phyloP scores from a whole-genome alignment of 371 early-diverging fungal species.

The Rhizopus arrhizus region DNA sequence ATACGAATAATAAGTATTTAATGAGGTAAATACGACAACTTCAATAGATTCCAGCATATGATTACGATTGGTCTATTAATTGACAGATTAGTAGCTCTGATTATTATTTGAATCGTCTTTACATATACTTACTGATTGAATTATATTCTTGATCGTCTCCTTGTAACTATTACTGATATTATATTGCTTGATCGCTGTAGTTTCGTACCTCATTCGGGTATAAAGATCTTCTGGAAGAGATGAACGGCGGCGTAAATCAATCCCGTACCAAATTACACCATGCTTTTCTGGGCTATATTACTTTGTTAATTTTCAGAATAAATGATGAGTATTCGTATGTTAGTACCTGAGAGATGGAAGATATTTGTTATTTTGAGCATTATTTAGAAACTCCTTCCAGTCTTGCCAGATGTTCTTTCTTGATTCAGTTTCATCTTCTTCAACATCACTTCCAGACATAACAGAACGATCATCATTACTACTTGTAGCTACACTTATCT shows the following conservation, averaged over 20 bases:
- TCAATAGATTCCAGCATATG: slow-evolving; percentile 5
- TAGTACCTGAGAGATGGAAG: slow-evolving; percentile 11
- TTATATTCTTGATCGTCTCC: too few relatives aligned
- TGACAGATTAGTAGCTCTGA: slow-evolving; percentile 4
- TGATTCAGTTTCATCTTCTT: slow-evolving; percentile 1
- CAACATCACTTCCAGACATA: slow-evolving; percentile 1
- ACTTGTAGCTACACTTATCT: not conserved
- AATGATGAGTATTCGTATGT: slow-evolving; percentile 13
- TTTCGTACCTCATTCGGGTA: too few relatives aligned
- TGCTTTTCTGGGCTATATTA: slow-evolving; percentile 15
- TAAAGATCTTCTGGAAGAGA: too few relatives aligned
- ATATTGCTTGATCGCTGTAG: too few relatives aligned
- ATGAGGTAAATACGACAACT: too few relatives aligned
- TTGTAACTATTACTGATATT: too few relatives aligned
- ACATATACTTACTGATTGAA: not conserved
- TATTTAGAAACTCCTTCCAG: slow-evolving; percentile 4
- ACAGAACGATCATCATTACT: not conserved
- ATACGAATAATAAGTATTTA: too few relatives aligned
- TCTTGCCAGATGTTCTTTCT: slow-evolving; percentile 1
- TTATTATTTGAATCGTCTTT: slow-evolving; percentile 4
- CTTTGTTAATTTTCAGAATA: slow-evolving; percentile 19
- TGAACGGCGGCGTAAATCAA: too few relatives aligned
- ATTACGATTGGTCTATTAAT: not conserved
- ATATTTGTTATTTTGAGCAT: slow-evolving; percentile 1
- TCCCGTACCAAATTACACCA: too few relatives aligned